These are phyloP conservation scores for Pugionium cornutum DNA, from an alignment of 345 rosid species.

Conservation along the genomic window DNA sequence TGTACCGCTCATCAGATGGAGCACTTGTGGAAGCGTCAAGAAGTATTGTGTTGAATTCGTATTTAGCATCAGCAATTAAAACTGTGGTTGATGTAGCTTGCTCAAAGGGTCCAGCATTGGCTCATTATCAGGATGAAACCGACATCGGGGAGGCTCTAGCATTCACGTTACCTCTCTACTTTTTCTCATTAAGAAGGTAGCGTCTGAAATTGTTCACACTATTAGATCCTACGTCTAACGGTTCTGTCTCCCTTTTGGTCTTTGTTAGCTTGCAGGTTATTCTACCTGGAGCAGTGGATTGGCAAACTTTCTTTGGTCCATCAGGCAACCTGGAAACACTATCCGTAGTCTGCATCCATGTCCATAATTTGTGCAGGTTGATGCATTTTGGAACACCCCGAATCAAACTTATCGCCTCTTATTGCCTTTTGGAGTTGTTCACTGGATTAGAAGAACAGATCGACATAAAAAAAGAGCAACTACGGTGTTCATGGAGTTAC, in stretches of 20 bases:
- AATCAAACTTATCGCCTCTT: constrained; percentile 75
- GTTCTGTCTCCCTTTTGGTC: constrained; percentile 42
- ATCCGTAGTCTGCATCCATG: constrained; percentile 50
- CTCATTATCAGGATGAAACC: constrained; percentile 57
- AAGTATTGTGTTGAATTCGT: constrained; percentile 59
- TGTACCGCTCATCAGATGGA: constrained; percentile 59
- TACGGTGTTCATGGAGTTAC: constrained; percentile 47
- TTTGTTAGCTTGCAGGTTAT: constrained; percentile 54
- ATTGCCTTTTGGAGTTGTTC: constrained; percentile 69
- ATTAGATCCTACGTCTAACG: constrained; percentile 23
- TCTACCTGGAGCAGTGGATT: constrained; percentile 56
- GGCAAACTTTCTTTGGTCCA: constrained; percentile 52
- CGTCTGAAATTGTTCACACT: constrained; percentile 18
- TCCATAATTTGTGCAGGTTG: constrained; percentile 74
- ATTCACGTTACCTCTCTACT: constrained; percentile 46
- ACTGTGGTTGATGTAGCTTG: constrained; percentile 53
- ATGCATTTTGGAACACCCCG: constrained; percentile 73
- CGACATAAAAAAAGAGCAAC: constrained; percentile 39
- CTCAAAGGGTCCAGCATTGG: constrained; percentile 67
- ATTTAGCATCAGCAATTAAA: constrained; percentile 55
- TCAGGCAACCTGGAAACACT: constrained; percentile 43
- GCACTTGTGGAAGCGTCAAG: constrained; percentile 70
- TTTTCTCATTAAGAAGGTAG: constrained; percentile 75
- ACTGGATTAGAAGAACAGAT: constrained; percentile 54
- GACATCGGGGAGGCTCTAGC: constrained; percentile 53